Evolutionary conservation across 2,329 filamentous ascomycete genomes (phyloP).

Genomic region (Onygenales sp.): DNA sequence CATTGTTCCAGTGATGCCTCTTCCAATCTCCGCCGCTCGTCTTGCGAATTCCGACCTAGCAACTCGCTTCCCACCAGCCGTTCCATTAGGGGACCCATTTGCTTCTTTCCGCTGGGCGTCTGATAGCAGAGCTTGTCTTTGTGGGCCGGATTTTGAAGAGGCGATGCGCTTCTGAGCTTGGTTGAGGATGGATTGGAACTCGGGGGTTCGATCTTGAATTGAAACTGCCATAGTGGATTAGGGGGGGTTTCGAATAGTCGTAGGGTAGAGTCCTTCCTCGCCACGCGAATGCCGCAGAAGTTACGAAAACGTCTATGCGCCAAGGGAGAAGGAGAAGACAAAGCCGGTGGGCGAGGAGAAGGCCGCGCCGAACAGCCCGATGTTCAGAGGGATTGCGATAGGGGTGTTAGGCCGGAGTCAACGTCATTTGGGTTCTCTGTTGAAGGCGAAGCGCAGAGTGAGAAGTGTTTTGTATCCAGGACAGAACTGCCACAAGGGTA

Average conservation of each 20-base stretch:
- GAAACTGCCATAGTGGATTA: slow-evolving; percentile 39
- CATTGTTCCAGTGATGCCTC: slow-evolving; percentile 86
- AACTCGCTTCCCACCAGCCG: slow-evolving; percentile 29
- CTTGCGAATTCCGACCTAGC: slow-evolving; percentile 84
- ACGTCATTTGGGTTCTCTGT: neutral
- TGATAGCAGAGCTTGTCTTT: slow-evolving; percentile 70
- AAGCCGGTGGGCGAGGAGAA: neutral
- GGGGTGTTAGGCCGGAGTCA: neutral
- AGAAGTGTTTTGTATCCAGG: too few species aligned
- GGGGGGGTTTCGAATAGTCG: neutral
- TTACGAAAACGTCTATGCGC: neutral
- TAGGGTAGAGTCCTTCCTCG: too few species aligned
- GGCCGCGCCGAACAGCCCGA: neutral
- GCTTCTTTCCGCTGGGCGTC: slow-evolving; percentile 53
- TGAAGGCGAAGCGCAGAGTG: too few species aligned
- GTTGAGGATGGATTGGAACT: slow-evolving; percentile 85
- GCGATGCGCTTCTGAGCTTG: slow-evolving; percentile 76
- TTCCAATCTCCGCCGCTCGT: slow-evolving; percentile 81
- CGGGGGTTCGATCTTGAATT: slow-evolving; percentile 91
- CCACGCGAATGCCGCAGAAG: neutral
- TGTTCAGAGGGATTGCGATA: neutral
- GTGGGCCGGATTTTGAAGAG: slow-evolving; percentile 64
- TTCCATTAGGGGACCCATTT: slow-evolving; percentile 52
- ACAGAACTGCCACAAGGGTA: too few species aligned
- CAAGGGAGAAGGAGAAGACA: neutral